phyloP scores from a whole-genome alignment of 345 rosid species.

The Eucalyptus tenuipes region DNA sequence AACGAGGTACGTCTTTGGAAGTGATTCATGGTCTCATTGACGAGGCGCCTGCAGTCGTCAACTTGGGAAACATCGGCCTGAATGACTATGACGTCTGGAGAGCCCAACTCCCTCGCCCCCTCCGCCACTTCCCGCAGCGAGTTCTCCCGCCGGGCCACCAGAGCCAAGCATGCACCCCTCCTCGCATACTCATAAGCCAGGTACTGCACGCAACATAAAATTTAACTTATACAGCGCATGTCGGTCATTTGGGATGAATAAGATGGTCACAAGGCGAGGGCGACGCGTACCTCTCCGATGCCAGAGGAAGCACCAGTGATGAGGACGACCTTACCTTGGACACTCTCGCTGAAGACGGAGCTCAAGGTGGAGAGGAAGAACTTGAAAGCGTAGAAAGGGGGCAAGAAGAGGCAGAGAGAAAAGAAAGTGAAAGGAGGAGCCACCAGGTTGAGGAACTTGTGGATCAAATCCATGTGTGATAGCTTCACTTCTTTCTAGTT shows the following conservation, averaged over 20 bases:
- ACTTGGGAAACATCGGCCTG: conserved; percentile 45
- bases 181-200: conserved; percentile 52
- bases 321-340: conserved; percentile 16
- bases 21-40: conserved; percentile 21
- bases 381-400: conserved; percentile 7
- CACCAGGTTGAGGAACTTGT: conserved; percentile 5
- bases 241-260: not conserved
- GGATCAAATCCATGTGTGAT: conserved; percentile 6
- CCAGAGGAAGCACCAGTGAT: conserved; percentile 19
- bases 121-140: conserved; percentile 32
- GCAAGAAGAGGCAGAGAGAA: conserved; percentile 5
- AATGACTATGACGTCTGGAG: conserved; percentile 28
- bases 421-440: conserved; percentile 7
- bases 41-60: conserved; percentile 34
- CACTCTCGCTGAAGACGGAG: conserved; percentile 1
- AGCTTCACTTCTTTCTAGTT: not conserved
- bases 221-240: not conserved
- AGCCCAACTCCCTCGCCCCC: conserved; percentile 20
- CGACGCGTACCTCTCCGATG: not conserved
- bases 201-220: conserved; percentile 1
- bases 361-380: not conserved
- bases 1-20: conserved; percentile 34
- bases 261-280: not conserved
- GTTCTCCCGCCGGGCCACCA: conserved; percentile 31
- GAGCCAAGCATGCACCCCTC: conserved; percentile 48